Base-by-base conservation (phyloP, 352 stramenopile species). In the Pythium monospermum region DNA sequence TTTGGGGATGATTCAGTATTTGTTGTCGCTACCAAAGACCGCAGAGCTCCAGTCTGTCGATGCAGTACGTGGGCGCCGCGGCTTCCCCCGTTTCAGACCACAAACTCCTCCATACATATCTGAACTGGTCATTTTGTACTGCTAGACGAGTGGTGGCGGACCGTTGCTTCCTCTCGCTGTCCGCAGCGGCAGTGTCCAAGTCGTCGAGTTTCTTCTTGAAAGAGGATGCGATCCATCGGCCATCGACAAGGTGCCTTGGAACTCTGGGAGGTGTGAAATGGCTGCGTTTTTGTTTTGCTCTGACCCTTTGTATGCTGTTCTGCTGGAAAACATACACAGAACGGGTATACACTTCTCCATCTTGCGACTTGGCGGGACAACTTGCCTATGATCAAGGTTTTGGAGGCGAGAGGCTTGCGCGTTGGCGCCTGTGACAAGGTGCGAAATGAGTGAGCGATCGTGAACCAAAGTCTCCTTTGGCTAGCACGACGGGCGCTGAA, bases 341-440 rank as follows among this genome's bases (percentile, higher is more conserved):
- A 35, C 30, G 30, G 30, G 7, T 13, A 35, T 13, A 35, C 30
- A 13, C 13, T 35, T 8, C 30, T 35, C 30, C 7, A 35, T 13
- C 7, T 35, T 13, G 30, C 30, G 30, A 35, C 30, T 8, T 35
- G 30, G 30, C 8, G 13, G 13, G 13, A 35, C 30, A 13, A 35
- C 13, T 13, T 35, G 7, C 30, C 30, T 13, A 35, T 58, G 12
- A 21, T 59, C 2, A 19, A 46, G 13, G 21, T 51, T 1, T n/a
- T 59, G 13, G 42, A 47, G 16, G 3, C 22, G 1, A 10, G 27
- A 21, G 42, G 33, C 3, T 35, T 52, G 7, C 1, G 16, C 0
- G 4, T 59, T 12, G 5, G n/a, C 28, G 30, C 18, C 1, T 46
- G 18, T n/a, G 51, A 52, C 21, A 50, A 41, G 51, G 51, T 59